Percentiles rank a stretch among this genome's conserved stretches.
These are phyloP conservation scores for Serendipita sp. DNA, from an alignment of 768 basidiomycete species.

Conservation along the genomic window DNA sequence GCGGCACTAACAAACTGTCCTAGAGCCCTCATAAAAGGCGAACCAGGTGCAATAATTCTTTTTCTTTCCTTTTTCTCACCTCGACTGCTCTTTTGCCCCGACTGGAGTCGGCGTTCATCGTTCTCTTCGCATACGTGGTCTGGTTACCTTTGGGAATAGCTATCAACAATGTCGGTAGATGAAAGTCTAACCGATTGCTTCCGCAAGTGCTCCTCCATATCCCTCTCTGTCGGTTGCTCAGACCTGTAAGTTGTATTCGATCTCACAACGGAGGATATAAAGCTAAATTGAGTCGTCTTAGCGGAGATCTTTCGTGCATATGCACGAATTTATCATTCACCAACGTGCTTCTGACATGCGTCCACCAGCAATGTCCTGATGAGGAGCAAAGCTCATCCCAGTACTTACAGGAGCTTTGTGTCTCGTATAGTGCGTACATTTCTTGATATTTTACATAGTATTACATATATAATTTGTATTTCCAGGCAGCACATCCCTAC, in stretches of 20 bases:
- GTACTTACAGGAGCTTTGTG: neutral
- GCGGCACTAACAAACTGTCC: too few relatives aligned
- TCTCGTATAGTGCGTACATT: neutral
- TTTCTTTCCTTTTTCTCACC: neutral
- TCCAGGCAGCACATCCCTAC: too few relatives aligned
- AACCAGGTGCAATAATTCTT: too few relatives aligned
- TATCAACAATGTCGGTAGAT: neutral
- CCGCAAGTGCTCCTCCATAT: neutral
- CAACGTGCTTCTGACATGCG: neutral
- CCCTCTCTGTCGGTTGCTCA: neutral
- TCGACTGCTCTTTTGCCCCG: neutral
- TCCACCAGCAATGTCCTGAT: neutral
- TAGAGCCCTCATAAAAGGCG: too few relatives aligned
- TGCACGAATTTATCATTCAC: neutral
- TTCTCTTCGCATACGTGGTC: neutral
- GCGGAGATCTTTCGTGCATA: neutral
- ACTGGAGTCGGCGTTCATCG: neutral
- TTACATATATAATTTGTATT: too few relatives aligned
- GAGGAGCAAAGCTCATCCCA: neutral
- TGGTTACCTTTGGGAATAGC: too few relatives aligned
- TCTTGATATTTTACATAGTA: neutral
- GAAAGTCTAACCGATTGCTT: neutral
- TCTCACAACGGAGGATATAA: neutral
- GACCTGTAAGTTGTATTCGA: neutral
- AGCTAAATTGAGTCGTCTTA: neutral